Conservation (phyloP, 2,329 filamentous ascomycete genomes). For the Lecanicillium sp. region DNA sequence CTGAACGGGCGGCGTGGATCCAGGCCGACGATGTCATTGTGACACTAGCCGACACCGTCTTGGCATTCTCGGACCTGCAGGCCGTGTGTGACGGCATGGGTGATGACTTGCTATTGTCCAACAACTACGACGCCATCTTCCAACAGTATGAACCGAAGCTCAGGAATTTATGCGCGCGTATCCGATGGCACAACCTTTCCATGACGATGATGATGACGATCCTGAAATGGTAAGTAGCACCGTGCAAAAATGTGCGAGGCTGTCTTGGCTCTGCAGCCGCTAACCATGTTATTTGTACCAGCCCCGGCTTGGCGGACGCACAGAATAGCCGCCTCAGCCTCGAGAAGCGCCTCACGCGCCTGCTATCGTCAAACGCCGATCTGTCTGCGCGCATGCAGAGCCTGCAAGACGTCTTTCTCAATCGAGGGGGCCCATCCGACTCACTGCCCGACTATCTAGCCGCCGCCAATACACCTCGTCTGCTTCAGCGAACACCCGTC, state of each 20-base stretch:
- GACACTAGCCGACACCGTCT: constrained; percentile 26
- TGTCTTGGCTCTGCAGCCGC: background rate
- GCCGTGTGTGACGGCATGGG: constrained; percentile 19
- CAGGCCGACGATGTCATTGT: constrained; percentile 25
- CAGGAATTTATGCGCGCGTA: constrained; percentile 22
- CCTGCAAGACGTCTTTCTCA: constrained; percentile 15
- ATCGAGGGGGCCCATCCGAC: constrained; percentile 10
- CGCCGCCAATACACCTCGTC: background rate
- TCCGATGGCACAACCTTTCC: constrained; percentile 30
- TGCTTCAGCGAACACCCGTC: too few relatives aligned
- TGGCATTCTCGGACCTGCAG: constrained; percentile 26
- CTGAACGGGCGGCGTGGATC: constrained; percentile 28
- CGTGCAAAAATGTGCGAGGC: background rate
- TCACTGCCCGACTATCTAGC: constrained; percentile 11
- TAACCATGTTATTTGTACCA: constrained; percentile 9
- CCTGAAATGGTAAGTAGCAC: constrained; percentile 26
- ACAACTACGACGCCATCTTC: constrained; percentile 12
- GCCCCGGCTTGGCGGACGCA: constrained; percentile 27
- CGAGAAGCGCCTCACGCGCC: constrained; percentile 22
- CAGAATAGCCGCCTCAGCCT: constrained; percentile 26
- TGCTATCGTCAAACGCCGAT: constrained; percentile 26
- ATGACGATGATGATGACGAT: constrained; percentile 32
- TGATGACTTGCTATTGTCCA: constrained; percentile 12
- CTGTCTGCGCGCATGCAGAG: constrained; percentile 24
- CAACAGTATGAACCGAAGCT: constrained; percentile 12